A percentile compares a stretch with the other conserved stretches of the same genome.
Evolutionary conservation across 306 rosid genomes (phyloP).

Genomic region (Vigna mungo): DNA sequence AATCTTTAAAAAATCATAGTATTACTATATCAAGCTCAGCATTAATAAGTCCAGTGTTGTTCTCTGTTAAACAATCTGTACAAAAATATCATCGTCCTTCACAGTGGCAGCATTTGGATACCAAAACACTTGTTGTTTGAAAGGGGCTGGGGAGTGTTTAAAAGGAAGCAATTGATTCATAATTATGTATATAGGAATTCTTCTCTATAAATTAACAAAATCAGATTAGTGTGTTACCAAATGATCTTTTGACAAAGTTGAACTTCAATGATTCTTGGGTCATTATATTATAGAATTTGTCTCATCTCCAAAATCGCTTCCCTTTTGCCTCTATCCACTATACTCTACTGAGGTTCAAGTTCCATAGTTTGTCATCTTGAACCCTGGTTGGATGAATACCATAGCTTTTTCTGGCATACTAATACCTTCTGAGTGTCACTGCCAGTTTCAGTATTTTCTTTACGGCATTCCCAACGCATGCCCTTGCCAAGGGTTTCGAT

Average conservation of each 20-base stretch:
- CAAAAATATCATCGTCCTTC: constrained; percentile 4
- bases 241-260: constrained; percentile 44
- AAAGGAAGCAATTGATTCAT: background rate
- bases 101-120: background rate
- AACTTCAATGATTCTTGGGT: constrained; percentile 31
- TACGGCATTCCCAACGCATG: constrained; percentile 88
- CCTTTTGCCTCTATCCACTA: constrained; percentile 39
- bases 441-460: constrained; percentile 66
- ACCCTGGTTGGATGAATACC: constrained; percentile 70
- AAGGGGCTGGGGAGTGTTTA: background rate
- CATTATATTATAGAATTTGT: constrained; percentile 34
- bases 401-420: constrained; percentile 89
- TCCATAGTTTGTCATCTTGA: constrained; percentile 59
- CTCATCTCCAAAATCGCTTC: constrained; percentile 53
- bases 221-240: constrained; percentile 61
- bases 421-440: constrained; percentile 73
- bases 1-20: background rate
- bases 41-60: constrained; percentile 6
- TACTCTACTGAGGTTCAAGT: constrained; percentile 25
- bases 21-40: constrained; percentile 13
- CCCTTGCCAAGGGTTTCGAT: constrained; percentile 68
- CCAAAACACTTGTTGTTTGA: background rate
- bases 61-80: constrained; percentile 8
- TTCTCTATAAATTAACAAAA: constrained; percentile 57
- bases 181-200: constrained; percentile 33